Evolutionary conservation across 495 filamentous ascomycete species (phyloP).

Genomic region (Tetracladium setigerum): DNA sequence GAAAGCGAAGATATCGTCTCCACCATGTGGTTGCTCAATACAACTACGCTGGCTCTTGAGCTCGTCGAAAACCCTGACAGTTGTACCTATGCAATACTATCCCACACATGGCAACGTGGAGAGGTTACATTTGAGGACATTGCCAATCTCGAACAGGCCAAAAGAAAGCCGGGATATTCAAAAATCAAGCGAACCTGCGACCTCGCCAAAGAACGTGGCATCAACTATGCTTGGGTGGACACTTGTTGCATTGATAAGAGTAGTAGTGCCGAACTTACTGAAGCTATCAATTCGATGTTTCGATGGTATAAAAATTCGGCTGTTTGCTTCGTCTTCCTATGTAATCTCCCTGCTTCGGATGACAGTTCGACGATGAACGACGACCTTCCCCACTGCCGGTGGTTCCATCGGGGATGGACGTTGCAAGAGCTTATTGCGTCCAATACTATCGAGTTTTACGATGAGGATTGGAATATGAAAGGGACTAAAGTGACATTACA

Average conservation of each 20-base stretch:
- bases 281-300: too few species aligned
- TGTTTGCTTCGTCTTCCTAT: constrained; percentile 29
- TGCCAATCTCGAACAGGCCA: not conserved
- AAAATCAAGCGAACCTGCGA: constrained; percentile 31
- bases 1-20: too few species aligned
- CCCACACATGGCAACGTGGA: constrained; percentile 29
- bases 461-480: constrained; percentile 20
- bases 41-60: constrained; percentile 3
- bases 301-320: constrained; percentile 30
- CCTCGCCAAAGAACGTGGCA: constrained; percentile 18
- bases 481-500: constrained; percentile 18
- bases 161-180: constrained; percentile 11
- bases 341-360: constrained; percentile 13
- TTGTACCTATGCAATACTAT: constrained; percentile 30
- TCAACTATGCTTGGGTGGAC: constrained; percentile 35
- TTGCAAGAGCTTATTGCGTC: constrained; percentile 37
- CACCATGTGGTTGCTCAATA: constrained; percentile 7
- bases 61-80: not conserved
- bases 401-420: constrained; percentile 34
- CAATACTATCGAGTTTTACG: constrained; percentile 34
- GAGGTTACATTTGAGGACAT: constrained; percentile 28
- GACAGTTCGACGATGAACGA: not conserved
- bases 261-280: too few species aligned
- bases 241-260: too few species aligned
- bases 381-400: constrained; percentile 16